phyloP scores from a whole-genome alignment of 176 grass and related monocot genomes.

The Oryza meyeriana region DNA sequence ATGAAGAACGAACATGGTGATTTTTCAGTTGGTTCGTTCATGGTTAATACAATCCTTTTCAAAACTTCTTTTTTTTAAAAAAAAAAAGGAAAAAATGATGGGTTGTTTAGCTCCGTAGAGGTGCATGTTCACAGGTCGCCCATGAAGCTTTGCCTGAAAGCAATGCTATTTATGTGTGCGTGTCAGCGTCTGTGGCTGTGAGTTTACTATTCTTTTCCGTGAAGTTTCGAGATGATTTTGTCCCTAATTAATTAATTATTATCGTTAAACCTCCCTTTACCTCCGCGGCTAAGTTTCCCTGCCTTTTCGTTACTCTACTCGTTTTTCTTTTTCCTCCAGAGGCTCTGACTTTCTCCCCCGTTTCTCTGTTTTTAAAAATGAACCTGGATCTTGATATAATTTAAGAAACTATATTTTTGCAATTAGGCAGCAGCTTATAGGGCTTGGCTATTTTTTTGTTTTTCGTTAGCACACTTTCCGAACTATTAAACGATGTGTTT shows the following conservation, averaged over 20 bases:
- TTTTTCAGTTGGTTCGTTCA: background rate
- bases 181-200: background rate
- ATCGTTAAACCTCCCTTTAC: background rate
- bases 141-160: constrained; percentile 30
- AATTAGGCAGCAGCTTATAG: too few species aligned
- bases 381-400: too few species aligned
- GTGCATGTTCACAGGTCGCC: constrained; percentile 32
- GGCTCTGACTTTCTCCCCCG: too few species aligned
- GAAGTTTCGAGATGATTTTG: constrained; percentile 32
- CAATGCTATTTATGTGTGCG: constrained; percentile 23
- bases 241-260: background rate
- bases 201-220: background rate
- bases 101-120: background rate
- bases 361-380: too few species aligned
- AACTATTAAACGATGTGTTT: too few species aligned
- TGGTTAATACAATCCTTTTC: background rate
- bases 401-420: too few species aligned
- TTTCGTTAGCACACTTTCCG: too few species aligned
- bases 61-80: background rate
- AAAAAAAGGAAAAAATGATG: too few species aligned
- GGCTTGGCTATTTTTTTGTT: too few species aligned
- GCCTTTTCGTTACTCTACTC: background rate
- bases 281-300: background rate
- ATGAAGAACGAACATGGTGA: background rate
- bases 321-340: too few species aligned